These are phyloP conservation scores for Acanthamoeba sp. DNA, from an alignment of 208 protist species.

Conservation along the genomic window DNA sequence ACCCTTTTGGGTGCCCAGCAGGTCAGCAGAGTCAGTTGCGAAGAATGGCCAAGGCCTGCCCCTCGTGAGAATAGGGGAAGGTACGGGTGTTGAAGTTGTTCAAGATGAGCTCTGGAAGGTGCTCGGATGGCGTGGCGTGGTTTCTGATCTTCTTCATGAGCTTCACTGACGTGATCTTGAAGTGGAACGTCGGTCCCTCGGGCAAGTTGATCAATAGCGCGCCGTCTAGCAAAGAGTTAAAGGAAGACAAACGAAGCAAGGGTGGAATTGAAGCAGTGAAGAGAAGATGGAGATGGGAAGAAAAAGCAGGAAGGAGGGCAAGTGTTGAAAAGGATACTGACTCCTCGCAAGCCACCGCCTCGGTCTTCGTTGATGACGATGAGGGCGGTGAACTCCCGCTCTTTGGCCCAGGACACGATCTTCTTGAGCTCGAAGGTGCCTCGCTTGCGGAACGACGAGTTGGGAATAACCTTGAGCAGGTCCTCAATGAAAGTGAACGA, in stretches of 20 bases:
- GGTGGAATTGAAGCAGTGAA: neutral
- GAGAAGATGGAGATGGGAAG: neutral
- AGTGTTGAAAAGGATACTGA: slow-evolving; percentile 47
- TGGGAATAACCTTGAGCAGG: slow-evolving; percentile 87
- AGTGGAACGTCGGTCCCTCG: slow-evolving; percentile 92
- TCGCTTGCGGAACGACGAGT: slow-evolving; percentile 82
- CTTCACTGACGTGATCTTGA: slow-evolving; percentile 89
- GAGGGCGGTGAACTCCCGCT: slow-evolving; percentile 91
- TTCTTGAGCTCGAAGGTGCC: slow-evolving; percentile 87
- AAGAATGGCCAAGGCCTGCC: slow-evolving; percentile 71
- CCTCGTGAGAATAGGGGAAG: too few relatives aligned
- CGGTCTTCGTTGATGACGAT: slow-evolving; percentile 91
- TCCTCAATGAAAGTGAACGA: slow-evolving; percentile 85
- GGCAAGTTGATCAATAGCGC: slow-evolving; percentile 91
- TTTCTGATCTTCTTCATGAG: slow-evolving; percentile 87
- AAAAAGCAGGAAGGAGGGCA: neutral
- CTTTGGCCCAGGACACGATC: slow-evolving; percentile 86
- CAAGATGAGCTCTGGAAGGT: slow-evolving; percentile 92
- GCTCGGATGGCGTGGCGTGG: slow-evolving; percentile 83
- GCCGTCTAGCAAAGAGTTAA: slow-evolving; percentile 56
- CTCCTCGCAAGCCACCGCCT: slow-evolving; percentile 58
- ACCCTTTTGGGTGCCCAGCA: too few relatives aligned
- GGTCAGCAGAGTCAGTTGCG: neutral
- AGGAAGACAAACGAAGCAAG: neutral
- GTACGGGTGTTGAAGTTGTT: slow-evolving; percentile 93